Base-by-base conservation (phyloP, 495 filamentous ascomycete species). In the Xylaria longipes region DNA sequence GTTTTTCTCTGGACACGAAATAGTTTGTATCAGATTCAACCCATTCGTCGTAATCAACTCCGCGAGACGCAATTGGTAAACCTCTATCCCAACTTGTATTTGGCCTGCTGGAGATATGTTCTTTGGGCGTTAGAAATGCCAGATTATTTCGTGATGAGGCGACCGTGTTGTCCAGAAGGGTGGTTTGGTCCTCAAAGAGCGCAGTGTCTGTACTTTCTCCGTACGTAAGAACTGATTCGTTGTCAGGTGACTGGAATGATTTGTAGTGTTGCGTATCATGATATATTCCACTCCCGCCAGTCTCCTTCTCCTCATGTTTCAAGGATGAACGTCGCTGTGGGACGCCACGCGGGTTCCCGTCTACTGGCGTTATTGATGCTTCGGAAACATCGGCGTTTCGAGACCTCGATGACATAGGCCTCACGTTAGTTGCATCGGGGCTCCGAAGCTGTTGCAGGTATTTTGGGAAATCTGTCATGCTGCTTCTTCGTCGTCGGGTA, bases 11-110 rank as follows among this genome's bases (percentile, higher is more conserved):
- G n/a, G 33, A 58, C 39, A 62, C 35, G 35, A 65, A 56, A n/a
- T 71, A 48, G 46, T 52, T 43, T 50, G 45, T 58, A 41, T 71
- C 69, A 11, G 69, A 71, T 58, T 58, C 71, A 5, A 79, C 45
- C 77, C 77, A 79, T 31, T 76, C 75, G 58, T 77, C 75, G 33
- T 77, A 74, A 63, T 75, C 75, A 60, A 79, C 64, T 8, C 72
- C 73, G 8, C 56, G 46, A 9, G 75, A 70, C 2, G 75, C 75
- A 25, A 79, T 79, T 61, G 71, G 56, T 29, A 33, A 70, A 17
- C 5, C 48, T 20, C 22, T 22, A 27, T n/a, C 35, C 29, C 29
- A 52, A 25, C 29, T 33, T 12, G 27, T 37, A 66, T 25, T 41
- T 73, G 66, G 56, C 29, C 63, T 29, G n/a, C 22, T 57, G 41